Evolutionary conservation across 768 basidiomycete species (phyloP).

Genomic region (Lactifluus pinguis): DNA sequence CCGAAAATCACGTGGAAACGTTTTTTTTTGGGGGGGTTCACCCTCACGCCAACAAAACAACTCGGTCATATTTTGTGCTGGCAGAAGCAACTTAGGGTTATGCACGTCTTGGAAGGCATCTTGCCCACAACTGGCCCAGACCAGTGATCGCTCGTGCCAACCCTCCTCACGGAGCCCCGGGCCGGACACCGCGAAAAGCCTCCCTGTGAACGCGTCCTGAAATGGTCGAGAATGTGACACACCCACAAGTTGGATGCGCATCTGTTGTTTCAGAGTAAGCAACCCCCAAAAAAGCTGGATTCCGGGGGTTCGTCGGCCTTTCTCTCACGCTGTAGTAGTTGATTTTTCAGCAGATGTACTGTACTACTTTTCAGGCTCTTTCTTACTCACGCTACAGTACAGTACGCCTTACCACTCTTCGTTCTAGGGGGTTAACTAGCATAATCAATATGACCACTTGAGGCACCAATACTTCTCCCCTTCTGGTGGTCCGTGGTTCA

Average conservation of each 20-base stretch:
- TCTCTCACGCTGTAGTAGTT: not conserved
- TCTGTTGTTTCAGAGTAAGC: slow-evolving; percentile 4
- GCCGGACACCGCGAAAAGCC: not conserved
- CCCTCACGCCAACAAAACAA: not conserved
- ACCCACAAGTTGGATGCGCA: not conserved
- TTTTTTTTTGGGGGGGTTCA: not conserved
- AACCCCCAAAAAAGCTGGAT: not conserved
- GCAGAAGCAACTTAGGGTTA: slow-evolving; percentile 62
- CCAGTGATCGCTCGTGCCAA: slow-evolving; percentile 2
- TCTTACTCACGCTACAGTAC: not conserved
- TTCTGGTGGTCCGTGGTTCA: not conserved
- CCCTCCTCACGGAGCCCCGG: not conserved
- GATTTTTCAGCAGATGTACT: not conserved
- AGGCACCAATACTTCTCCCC: not conserved
- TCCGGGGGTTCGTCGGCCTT: not conserved
- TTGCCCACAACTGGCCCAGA: slow-evolving; percentile 22
- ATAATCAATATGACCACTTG: not conserved
- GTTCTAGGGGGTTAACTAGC: not conserved
- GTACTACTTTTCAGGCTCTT: not conserved
- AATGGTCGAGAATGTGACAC: not conserved
- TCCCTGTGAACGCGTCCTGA: not conserved
- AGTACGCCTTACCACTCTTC: not conserved
- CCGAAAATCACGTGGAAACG: not conserved
- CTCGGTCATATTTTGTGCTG: not conserved
- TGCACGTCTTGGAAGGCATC: slow-evolving; percentile 57